Conservation (phyloP, 1,284 basidiomycete species). For the Leccinum huronense region DNA sequence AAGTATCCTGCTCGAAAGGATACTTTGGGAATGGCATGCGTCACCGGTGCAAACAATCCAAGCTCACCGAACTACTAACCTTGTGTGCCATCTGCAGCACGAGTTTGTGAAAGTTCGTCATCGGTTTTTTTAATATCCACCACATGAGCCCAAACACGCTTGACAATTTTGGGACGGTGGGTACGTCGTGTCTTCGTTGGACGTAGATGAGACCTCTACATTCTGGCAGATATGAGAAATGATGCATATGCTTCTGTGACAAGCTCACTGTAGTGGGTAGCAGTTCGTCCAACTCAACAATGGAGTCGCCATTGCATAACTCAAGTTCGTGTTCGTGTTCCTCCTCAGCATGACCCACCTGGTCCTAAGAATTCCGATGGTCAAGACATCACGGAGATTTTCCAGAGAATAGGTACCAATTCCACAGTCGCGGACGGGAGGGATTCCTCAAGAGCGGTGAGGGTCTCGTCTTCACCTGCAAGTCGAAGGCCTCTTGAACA, state of each 20-base stretch:
- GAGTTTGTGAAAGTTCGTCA: constrained; percentile 85
- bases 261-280: constrained; percentile 70
- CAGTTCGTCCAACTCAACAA: constrained; percentile 74
- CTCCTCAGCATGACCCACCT: constrained; percentile 11
- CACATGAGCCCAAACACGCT: constrained; percentile 97
- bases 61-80: constrained; percentile 38
- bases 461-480: constrained; percentile 52
- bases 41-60: constrained; percentile 13
- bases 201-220: constrained; percentile 56
- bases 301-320: constrained; percentile 18
- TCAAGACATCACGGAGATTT: background rate
- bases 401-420: constrained; percentile 15
- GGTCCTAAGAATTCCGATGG: constrained; percentile 18
- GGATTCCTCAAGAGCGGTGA: constrained; percentile 40
- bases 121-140: constrained; percentile 88
- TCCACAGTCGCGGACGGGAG: constrained; percentile 13
- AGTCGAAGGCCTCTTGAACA: constrained; percentile 67
- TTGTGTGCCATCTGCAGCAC: constrained; percentile 91
- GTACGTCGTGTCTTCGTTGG: constrained; percentile 45
- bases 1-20: constrained; percentile 84
- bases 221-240: constrained; percentile 13
- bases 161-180: constrained; percentile 53
- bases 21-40: constrained; percentile 54
- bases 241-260: constrained; percentile 1
- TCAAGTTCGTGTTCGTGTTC: constrained; percentile 25